phyloP scores from a whole-genome alignment of 192 early-diverging fungal genomes.

The Podila epicladia region DNA sequence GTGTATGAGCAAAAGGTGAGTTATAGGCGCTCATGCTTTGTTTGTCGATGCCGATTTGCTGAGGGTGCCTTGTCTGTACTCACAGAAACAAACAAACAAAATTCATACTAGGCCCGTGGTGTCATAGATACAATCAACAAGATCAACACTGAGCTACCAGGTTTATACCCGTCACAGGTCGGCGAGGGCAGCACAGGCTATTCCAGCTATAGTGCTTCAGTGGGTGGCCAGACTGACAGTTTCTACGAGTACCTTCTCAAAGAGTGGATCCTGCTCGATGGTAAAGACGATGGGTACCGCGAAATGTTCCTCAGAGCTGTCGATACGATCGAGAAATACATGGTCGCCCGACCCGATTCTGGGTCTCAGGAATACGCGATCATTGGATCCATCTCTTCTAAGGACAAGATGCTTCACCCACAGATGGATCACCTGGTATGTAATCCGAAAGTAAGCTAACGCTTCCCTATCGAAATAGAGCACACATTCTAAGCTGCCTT shows the following conservation, averaged over 20 bases:
- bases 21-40: too few relatives aligned
- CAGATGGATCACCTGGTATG: conserved; percentile 17
- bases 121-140: conserved; percentile 65
- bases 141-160: conserved; percentile 53
- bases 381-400: neutral
- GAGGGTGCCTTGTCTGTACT: too few relatives aligned
- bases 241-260: conserved; percentile 67
- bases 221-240: conserved; percentile 58
- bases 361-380: conserved; percentile 2
- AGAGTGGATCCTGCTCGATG: conserved; percentile 48
- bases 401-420: neutral
- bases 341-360: conserved; percentile 7
- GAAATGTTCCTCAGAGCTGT: conserved; percentile 2
- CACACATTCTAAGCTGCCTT: too few relatives aligned
- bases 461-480: too few relatives aligned
- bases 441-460: too few relatives aligned
- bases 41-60: too few relatives aligned
- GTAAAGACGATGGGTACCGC: neutral
- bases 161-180: conserved; percentile 68
- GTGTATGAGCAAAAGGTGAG: conserved; percentile 65
- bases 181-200: conserved; percentile 30
- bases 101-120: conserved; percentile 57
- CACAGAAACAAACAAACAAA: too few relatives aligned
- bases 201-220: conserved; percentile 6
- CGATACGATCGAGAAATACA: conserved; percentile 26